Evolutionary conservation across 345 rosid genomes (phyloP).

Genomic region (Euphorbia lathyris): DNA sequence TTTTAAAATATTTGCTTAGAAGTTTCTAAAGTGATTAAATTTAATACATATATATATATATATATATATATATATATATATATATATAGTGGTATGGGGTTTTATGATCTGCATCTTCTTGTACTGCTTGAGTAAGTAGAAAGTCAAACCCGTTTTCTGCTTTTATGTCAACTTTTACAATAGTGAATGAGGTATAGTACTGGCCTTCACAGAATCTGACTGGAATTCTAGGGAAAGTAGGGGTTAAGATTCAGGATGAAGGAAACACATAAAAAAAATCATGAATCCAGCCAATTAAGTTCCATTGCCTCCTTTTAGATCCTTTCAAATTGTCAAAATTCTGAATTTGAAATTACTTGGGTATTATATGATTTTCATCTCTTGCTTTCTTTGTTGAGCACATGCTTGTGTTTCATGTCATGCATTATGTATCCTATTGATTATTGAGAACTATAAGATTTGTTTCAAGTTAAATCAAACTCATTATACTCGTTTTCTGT

Average conservation of each 20-base stretch:
- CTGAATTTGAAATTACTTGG: constrained; percentile 5
- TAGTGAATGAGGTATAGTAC: background rate
- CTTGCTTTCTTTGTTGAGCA: constrained; percentile 6
- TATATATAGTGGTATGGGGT: background rate
- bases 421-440: constrained; percentile 2
- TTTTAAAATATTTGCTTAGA: background rate
- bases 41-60: too few species aligned
- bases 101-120: background rate
- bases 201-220: background rate
- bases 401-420: background rate
- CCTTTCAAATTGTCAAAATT: background rate
- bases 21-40: background rate
- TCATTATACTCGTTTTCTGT: background rate
- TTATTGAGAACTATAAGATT: background rate
- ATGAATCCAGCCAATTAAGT: background rate
- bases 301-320: background rate
- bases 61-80: too few species aligned
- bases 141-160: background rate
- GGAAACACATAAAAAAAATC: background rate
- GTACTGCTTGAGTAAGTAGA: background rate
- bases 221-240: background rate
- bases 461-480: background rate
- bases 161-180: background rate
- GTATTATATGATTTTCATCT: background rate
- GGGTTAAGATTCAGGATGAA: background rate